phyloP scores from a whole-genome alignment of 2,329 filamentous ascomycete genomes.

The Aspergillus flavus region DNA sequence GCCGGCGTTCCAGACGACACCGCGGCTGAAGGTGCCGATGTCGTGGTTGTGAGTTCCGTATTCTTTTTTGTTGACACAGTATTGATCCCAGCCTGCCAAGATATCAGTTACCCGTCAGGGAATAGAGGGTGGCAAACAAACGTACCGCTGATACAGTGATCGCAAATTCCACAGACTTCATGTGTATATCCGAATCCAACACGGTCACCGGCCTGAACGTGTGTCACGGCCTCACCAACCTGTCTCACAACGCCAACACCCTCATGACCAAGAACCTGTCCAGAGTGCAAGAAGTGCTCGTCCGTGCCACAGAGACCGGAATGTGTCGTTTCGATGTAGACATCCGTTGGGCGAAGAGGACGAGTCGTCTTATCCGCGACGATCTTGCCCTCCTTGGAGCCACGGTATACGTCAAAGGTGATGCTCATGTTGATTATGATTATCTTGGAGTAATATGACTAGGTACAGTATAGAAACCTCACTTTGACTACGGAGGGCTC shows the following conservation, averaged over 20 bases:
- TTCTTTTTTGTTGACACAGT: constrained; percentile 27
- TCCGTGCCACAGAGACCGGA: constrained; percentile 29
- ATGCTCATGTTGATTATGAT: not conserved
- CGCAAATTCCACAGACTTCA: constrained; percentile 32
- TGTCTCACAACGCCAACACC: constrained; percentile 54
- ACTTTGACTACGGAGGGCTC: not conserved
- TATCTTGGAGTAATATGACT: not conserved
- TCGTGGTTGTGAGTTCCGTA: constrained; percentile 33
- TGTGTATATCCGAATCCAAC: constrained; percentile 37
- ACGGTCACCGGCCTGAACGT: constrained; percentile 47
- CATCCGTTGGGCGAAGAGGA: constrained; percentile 16
- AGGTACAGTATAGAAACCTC: not conserved
- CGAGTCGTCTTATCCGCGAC: constrained; percentile 10
- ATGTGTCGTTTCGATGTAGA: constrained; percentile 25
- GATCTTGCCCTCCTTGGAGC: constrained; percentile 20
- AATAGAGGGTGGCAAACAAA: not conserved
- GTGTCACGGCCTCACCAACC: constrained; percentile 47
- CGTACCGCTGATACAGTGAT: constrained; percentile 30
- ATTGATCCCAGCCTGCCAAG: constrained; percentile 21
- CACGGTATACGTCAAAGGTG: constrained; percentile 22
- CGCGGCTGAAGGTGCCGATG: constrained; percentile 32
- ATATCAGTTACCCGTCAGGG: not conserved
- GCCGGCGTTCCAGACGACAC: constrained; percentile 34
- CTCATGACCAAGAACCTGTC: constrained; percentile 53
- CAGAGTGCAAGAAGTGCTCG: constrained; percentile 20